Evolutionary conservation across 257 asterid genomes (phyloP), one percentile per base, ranked within the genome.

Genomic region (Mitragyna speciosa): DNA sequence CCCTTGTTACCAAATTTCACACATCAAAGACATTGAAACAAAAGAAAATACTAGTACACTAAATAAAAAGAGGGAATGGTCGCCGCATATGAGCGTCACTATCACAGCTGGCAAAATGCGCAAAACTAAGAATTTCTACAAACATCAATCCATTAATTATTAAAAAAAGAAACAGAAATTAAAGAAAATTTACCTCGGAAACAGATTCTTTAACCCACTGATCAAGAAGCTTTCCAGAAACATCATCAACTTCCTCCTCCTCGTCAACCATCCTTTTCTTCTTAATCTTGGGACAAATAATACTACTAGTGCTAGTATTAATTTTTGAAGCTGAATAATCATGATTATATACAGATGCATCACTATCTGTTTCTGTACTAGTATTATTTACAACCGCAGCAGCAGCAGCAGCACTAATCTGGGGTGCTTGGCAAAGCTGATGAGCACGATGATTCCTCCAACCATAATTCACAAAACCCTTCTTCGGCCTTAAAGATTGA

Each of bases 141-240:
- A 24, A 41, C 15, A 24, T 0, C n/a, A 43, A 52, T 30, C 24
- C 31, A 61, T 43, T 64, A 31, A 24, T 2, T 43, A 26, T 7
- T 4, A 10, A 67, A 45, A 30, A 1, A 16, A 63, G 41, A 48
- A 11, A 5, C 12, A 65, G 3, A 78, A 14, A 17, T 47, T 19
- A 1, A 5, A n/a, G 39, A 73, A 70, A 77, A 26, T 0, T 26
- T 63, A 85, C 88, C 88, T 82, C 84, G 17, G 24, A 54, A 19
- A 83, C 82, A 61, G 88, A 85, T 52, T 85, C 84, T 69, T 76
- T 79, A 30, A 85, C 82, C 88, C 86, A 85, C 66, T 47, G 47
- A 72, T 84, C 84, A 54, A 85, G 86, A 54, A 85, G 86, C 65
- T 85, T 80, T 30, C 81, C 75, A 31, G 79, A 67, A 74, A 79